Evolutionary conservation across 257 asterid genomes (phyloP).

Genomic region (Fraxinus americana): DNA sequence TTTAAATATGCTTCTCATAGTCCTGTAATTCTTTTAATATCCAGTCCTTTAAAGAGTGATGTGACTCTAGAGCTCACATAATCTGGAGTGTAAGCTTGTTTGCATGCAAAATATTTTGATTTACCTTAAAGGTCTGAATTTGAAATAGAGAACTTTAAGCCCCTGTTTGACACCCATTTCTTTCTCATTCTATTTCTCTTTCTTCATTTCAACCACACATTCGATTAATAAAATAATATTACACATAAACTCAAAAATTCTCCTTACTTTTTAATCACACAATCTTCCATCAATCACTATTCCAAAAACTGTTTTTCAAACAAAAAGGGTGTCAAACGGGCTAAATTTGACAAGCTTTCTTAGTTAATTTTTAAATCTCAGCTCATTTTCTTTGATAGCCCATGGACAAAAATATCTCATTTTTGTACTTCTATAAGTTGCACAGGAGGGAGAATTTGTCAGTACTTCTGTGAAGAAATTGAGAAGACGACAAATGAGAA

Average conservation of each 20-base stretch:
- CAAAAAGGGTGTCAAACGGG: no score
- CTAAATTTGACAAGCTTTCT: background rate
- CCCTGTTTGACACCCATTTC: no score
- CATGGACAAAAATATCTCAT: background rate
- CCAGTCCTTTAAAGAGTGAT: slow-evolving; percentile 1
- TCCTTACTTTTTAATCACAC: no score
- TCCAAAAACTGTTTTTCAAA: no score
- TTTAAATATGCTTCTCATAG: background rate
- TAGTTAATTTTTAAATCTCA: background rate
- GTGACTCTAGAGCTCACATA: background rate
- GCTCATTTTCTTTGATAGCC: slow-evolving; percentile 4
- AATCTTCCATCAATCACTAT: no score
- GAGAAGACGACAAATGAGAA: slow-evolving; percentile 91
- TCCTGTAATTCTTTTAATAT: background rate
- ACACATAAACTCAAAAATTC: no score
- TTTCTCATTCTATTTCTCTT: no score
- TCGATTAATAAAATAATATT: no score
- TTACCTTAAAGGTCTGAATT: background rate
- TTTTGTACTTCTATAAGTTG: slow-evolving; percentile 21
- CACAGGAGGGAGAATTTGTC: slow-evolving; percentile 91
- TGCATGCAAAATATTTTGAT: background rate
- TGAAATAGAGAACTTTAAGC: background rate
- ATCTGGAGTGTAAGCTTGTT: background rate
- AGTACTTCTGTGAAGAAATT: slow-evolving; percentile 72
- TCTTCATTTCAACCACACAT: no score